These are phyloP conservation scores for Paraurostyla sp. DNA, from an alignment of 73 alveolate genomes.

Conservation along the genomic window DNA sequence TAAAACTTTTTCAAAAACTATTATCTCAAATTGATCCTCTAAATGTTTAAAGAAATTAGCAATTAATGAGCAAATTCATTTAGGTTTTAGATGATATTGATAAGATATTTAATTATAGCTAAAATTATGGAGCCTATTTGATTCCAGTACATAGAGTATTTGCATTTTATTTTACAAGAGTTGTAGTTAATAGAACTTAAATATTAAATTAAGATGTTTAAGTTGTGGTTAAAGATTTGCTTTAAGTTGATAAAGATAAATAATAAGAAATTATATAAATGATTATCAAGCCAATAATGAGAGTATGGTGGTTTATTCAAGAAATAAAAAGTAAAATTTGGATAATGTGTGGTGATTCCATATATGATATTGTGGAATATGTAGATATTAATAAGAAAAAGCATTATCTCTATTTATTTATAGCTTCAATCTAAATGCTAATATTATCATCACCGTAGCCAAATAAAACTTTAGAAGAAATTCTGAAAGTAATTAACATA, in stretches of 20 bases:
- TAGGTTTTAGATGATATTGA: background rate
- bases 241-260: background rate
- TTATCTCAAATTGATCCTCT: background rate
- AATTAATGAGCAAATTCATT: background rate
- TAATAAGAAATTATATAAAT: background rate
- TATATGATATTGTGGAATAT: background rate
- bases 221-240: background rate
- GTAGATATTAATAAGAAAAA: background rate
- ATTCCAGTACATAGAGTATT: slow-evolving; percentile 61
- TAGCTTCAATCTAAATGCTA: background rate
- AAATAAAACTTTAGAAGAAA: background rate
- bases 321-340: slow-evolving; percentile 5
- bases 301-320: background rate
- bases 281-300: background rate
- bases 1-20: background rate
- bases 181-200: background rate
- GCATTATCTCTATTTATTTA: background rate
- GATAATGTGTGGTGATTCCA: slow-evolving; percentile 12
- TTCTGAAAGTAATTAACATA: no score
- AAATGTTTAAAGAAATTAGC: background rate
- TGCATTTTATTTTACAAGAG: slow-evolving; percentile 49
- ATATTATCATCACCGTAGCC: background rate
- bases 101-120: background rate
- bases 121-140: slow-evolving; percentile 8
- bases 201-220: background rate